Percentiles rank a stretch among this genome's conserved stretches.
Evolutionary conservation across 1,284 basidiomycete species (phyloP).

Genomic region (Ceratobasidium sp.): DNA sequence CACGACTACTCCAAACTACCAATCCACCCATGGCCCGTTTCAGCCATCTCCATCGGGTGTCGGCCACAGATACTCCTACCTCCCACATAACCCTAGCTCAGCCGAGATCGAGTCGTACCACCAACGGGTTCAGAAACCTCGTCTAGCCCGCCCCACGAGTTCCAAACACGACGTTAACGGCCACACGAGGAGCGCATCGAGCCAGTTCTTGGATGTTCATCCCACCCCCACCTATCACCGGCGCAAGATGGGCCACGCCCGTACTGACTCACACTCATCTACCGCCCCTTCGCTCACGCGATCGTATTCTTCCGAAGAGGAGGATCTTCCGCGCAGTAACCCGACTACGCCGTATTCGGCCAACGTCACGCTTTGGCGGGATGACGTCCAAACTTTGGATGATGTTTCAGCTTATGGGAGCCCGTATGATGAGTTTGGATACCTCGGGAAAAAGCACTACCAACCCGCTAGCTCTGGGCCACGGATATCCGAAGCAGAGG

Average conservation of each 20-base stretch:
- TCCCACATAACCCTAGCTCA: constrained; percentile 16
- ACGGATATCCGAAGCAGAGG: not conserved
- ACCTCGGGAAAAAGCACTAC: not conserved
- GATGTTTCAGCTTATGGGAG: not conserved
- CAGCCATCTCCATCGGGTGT: constrained; percentile 9
- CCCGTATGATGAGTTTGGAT: constrained; percentile 9
- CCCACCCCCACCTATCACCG: constrained; percentile 7
- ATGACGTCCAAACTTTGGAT: not conserved
- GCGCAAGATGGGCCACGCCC: constrained; percentile 6
- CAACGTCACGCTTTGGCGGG: constrained; percentile 36
- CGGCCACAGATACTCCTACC: constrained; percentile 5
- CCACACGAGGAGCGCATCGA: not conserved
- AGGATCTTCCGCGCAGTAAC: not conserved
- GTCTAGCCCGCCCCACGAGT: constrained; percentile 1
- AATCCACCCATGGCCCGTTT: not conserved
- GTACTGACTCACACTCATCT: constrained; percentile 23
- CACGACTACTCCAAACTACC: constrained; percentile 38
- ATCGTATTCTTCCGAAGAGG: constrained; percentile 49
- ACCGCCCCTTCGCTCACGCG: constrained; percentile 36
- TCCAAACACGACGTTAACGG: constrained; percentile 3
- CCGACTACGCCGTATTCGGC: constrained; percentile 23
- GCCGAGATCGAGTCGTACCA: constrained; percentile 11
- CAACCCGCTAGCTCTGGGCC: not conserved
- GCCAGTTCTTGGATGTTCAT: constrained; percentile 33
- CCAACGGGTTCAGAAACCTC: constrained; percentile 5